These are phyloP conservation scores for Fusarium sp. DNA, from an alignment of 2,329 filamentous ascomycete genomes.

Conservation along the genomic window DNA sequence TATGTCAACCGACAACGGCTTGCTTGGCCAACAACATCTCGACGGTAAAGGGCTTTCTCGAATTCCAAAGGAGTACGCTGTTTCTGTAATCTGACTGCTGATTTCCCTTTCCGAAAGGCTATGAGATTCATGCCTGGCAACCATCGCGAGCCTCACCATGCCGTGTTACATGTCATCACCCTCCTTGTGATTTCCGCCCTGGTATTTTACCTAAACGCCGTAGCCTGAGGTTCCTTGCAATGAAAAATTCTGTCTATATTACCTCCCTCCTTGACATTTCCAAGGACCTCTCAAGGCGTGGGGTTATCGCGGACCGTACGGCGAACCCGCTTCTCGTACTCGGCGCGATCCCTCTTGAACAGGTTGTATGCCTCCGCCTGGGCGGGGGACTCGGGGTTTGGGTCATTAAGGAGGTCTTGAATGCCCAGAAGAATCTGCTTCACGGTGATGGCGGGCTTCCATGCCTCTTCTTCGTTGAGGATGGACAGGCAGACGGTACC, in stretches of 20 bases:
- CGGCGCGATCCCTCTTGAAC: constrained; percentile 86
- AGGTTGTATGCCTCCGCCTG: constrained; percentile 98
- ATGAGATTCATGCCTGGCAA: constrained; percentile 4
- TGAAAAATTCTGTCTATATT: constrained; percentile 30
- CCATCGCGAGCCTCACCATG: constrained; percentile 27
- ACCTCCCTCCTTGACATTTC: constrained; percentile 8
- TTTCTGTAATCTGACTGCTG: constrained; percentile 2
- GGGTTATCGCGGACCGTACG: constrained; percentile 91
- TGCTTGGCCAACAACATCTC: constrained; percentile 3
- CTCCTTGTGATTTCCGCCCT: constrained; percentile 35
- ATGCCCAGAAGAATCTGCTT: constrained; percentile 97
- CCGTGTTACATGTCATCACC: constrained; percentile 12
- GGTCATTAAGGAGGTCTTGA: constrained; percentile 93
- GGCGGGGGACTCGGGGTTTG: constrained; percentile 95
- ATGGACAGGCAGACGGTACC: constrained; percentile 98
- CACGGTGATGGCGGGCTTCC: constrained; percentile 98
- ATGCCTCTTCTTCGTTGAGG: constrained; percentile 96
- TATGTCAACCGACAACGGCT: constrained; percentile 8
- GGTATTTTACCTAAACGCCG: constrained; percentile 48
- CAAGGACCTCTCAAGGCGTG: constrained; percentile 63
- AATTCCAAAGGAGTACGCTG: constrained; percentile 10
- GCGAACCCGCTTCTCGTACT: constrained; percentile 89
- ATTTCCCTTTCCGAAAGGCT: constrained; percentile 5
- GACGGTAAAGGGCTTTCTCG: constrained; percentile 2
- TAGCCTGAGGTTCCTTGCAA: constrained; percentile 39